Evolutionary conservation across 495 filamentous ascomycete species (phyloP), one percentile per base, ranked within the genome.

Genomic region (Podospora conica): DNA sequence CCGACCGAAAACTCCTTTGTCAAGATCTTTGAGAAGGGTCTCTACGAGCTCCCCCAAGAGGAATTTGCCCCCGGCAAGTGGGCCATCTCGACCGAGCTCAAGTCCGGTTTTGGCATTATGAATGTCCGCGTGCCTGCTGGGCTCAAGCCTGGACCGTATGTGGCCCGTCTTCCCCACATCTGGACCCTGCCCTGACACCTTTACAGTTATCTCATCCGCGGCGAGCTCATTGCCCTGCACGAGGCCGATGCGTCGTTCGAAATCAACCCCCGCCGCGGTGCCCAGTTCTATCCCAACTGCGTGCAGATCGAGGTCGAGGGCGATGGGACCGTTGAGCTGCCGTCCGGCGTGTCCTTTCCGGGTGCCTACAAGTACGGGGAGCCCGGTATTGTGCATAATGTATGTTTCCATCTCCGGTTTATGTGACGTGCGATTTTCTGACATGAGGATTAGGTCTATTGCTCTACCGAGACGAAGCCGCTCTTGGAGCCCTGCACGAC

Each of bases 221-320:
- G 78, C 20, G 80, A 83, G 67, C 77, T 82, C 70, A 75, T 83
- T 59, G 80, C 75, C 10, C 78, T 83, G 12, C 81, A 82, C 69
- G 80, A 78, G 66, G 76, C 72, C 3, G 75, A 79, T 3, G 73
- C 71, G n/a, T 63, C 66, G 10, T 76, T 70, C 62, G 65, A 69
- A 27, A 63, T 67, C 60, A 73, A 74, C 61, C 69, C 71, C 10
- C 54, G 62, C 22, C 70, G 77, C n/a, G 81, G 80, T 27, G 78
- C 78, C 10, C 79, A 83, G 71, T 77, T 82, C 71, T 82, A 82
- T 58, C 75, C 76, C 33, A 76, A 77, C 66, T 82, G 81, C 60
- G 71, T 80, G 8, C 81, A 83, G 66, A 66, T 83, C 64, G 74
- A 79, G 62, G 76, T 82, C 22, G 70, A 66, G 9, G 76, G 75